phyloP scores from a whole-genome alignment of 805 yeast genomes.

The Gaillardinia entomophila region DNA sequence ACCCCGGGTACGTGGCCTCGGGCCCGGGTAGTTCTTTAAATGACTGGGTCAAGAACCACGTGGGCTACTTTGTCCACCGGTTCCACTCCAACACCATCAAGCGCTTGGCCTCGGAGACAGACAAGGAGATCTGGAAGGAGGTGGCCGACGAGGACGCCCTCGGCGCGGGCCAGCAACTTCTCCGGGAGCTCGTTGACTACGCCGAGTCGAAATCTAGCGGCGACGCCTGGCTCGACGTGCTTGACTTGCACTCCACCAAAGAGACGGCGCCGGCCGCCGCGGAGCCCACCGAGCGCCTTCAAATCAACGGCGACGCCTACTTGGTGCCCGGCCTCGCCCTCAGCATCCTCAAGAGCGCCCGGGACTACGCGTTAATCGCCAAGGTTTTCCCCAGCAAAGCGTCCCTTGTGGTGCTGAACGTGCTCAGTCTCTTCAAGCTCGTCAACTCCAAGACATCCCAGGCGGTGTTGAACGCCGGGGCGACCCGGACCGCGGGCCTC shows the following conservation, averaged over 20 bases:
- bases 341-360: conserved; percentile 23
- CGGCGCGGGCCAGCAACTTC: conserved; percentile 13
- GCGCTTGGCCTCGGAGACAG: conserved; percentile 44
- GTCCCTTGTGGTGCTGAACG: conserved; percentile 34
- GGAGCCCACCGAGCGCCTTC: conserved; percentile 2
- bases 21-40: conserved; percentile 49
- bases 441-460: conserved; percentile 52
- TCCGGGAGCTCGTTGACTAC: conserved; percentile 20
- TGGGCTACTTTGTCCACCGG: conserved; percentile 50
- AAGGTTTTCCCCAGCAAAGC: conserved; percentile 48
- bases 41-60: conserved; percentile 62
- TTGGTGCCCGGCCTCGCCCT: conserved; percentile 25
- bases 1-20: conserved; percentile 57
- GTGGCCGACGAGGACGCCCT: conserved; percentile 44
- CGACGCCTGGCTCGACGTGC: conserved; percentile 18
- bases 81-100: conserved; percentile 49
- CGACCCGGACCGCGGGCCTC: conserved; percentile 67
- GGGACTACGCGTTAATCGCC: conserved; percentile 51
- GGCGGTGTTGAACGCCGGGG: conserved; percentile 69
- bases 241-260: conserved; percentile 13
- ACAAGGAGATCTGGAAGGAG: conserved; percentile 78
- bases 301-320: conserved; percentile 16
- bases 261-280: not conserved
- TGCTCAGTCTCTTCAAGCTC: conserved; percentile 39
- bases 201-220: conserved; percentile 21